These are phyloP conservation scores for Cryptococcus jaspeensis DNA, from an alignment of 1,284 basidiomycete species.

Conservation along the genomic window DNA sequence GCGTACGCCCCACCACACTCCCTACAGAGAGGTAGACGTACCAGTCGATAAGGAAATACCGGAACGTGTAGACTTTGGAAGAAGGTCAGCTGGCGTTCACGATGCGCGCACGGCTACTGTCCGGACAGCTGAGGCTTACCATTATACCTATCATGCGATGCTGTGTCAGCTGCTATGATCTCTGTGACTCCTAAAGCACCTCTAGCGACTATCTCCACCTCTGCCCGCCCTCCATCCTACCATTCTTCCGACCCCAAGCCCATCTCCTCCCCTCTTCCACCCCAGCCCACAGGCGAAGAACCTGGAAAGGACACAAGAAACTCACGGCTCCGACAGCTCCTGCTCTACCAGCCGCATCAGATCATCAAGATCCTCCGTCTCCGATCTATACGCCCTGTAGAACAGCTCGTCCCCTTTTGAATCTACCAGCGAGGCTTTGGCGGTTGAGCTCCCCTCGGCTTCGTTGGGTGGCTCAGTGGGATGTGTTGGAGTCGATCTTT, in stretches of 20 bases:
- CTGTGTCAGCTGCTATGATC: not conserved
- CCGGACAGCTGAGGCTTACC: constrained; percentile 10
- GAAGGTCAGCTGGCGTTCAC: not conserved
- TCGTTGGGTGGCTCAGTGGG: too few relatives aligned
- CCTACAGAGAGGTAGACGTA: constrained; percentile 38
- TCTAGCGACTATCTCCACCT: too few relatives aligned
- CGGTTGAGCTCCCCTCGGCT: too few relatives aligned
- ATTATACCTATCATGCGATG: constrained; percentile 21
- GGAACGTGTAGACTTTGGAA: constrained; percentile 52
- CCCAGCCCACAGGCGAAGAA: not conserved
- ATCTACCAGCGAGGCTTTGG: constrained; percentile 1
- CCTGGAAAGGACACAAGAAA: constrained; percentile 39
- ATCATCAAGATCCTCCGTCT: constrained; percentile 70
- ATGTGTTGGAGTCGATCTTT: too few relatives aligned
- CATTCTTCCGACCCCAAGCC: too few relatives aligned
- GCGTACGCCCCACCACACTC: not conserved
- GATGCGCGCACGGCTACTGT: not conserved
- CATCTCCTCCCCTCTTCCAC: too few relatives aligned
- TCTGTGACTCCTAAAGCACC: not conserved
- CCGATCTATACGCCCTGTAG: constrained; percentile 33
- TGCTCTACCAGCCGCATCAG: constrained; percentile 85
- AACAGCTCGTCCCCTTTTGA: constrained; percentile 26
- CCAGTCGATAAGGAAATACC: constrained; percentile 94
- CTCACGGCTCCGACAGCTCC: constrained; percentile 93
- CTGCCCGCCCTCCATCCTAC: too few relatives aligned